Evolutionary conservation across 805 yeast genomes (phyloP), one percentile per base, ranked within the genome.

Genomic region (Ogataea pilisensis): DNA sequence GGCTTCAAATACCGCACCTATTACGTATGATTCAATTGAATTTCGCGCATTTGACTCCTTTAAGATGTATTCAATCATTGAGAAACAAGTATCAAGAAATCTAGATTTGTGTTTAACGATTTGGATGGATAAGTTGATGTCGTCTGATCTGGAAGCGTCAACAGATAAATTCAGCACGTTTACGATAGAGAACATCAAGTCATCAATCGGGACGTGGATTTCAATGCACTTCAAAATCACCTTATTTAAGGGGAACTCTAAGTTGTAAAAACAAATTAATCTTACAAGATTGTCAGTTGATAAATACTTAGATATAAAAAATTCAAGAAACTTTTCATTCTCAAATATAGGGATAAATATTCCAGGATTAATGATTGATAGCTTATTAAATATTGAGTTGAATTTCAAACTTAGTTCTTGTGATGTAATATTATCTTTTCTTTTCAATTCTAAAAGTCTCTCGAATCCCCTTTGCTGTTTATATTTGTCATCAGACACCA

Each of bases 261-360:
- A 41, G 31, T 43, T 34, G 31, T 49, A 44, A 28, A 46, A 30
- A 33, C 65, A 56, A 8, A 43, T 41, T 6, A 60, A 18, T 34
- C 66, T 45, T 4, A 62, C 26, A 9, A 56, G 40, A 38, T 62
- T 60, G n/a, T 60, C 62, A 8, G 55, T 39, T 13, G 59, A 49
- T 19, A 62, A 33, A 29, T 45, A 50, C 4, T 34, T 38, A 2
- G 50, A 28, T 5, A 29, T 29, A 12, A 58, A 34, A 20, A 34
- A 41, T 3, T 37, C 34, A 2, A 55, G 25, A 20, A 46, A 35
- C 2, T 31, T 18, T 4, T 37, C 44, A 31, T 46, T 37, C 2
- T 46, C 44, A 35, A 60, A 58, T 12, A 60, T 40, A 3, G 46
- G 42, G 8, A 38, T 27, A 31, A 61, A 54, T 4, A 58, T n/a